Evolutionary conservation across 116 monocot genomes (phyloP).

Genomic region (Iris pallida): DNA sequence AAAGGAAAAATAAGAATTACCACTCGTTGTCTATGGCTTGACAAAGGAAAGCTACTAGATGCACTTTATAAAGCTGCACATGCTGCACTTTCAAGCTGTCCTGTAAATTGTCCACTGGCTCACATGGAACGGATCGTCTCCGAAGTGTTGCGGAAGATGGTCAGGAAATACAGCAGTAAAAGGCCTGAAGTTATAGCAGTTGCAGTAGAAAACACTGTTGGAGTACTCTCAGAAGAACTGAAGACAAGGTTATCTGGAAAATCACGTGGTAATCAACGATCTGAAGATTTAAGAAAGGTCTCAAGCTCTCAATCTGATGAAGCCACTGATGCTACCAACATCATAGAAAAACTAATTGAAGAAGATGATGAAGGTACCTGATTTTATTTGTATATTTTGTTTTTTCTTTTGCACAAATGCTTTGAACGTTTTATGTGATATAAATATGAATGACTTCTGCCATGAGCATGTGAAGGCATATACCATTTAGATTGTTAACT

Average conservation of each 20-base stretch:
- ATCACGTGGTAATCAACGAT: conserved; percentile 24
- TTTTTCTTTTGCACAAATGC: no score
- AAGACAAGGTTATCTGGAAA: conserved; percentile 51
- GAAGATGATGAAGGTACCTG: conserved; percentile 34
- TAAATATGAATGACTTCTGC: no score
- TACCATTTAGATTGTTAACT: no score
- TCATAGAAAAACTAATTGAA: conserved; percentile 12
- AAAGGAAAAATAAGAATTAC: conserved; percentile 87
- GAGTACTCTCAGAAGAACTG: conserved; percentile 53
- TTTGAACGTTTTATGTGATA: no score
- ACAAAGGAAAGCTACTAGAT: conserved; percentile 90
- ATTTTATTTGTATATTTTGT: background rate
- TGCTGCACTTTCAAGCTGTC: conserved; percentile 87
- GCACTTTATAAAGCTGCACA: conserved; percentile 93
- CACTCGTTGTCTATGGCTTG: conserved; percentile 91
- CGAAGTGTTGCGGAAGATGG: conserved; percentile 81
- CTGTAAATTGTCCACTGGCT: conserved; percentile 68
- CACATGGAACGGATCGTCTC: conserved; percentile 95
- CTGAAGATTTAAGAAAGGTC: conserved; percentile 12
- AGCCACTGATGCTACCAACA: conserved; percentile 9
- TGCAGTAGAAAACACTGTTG: conserved; percentile 71
- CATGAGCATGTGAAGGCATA: no score
- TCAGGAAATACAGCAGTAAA: conserved; percentile 81
- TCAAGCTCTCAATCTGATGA: conserved; percentile 20
- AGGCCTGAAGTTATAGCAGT: conserved; percentile 83